phyloP scores from a whole-genome alignment of 768 basidiomycete genomes.

The Chalciporus piperatus region DNA sequence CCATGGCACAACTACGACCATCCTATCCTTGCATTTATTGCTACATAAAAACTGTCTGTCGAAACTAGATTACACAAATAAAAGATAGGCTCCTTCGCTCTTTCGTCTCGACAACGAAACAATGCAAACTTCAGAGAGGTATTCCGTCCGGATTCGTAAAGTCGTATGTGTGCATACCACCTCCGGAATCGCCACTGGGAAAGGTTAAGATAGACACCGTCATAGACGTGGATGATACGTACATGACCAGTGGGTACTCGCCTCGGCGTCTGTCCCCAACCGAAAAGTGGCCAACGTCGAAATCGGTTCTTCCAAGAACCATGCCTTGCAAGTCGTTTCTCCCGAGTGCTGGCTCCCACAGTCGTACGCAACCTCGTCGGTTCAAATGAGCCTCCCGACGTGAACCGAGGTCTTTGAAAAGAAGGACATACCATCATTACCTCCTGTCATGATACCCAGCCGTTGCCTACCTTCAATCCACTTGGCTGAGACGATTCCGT shows the following conservation, averaged over 20 bases:
- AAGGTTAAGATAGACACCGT: conserved; percentile 20
- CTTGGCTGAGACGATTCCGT: conserved; percentile 49
- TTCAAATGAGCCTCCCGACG: conserved; percentile 1
- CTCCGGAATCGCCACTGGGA: conserved; percentile 47
- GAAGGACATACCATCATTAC: conserved; percentile 54
- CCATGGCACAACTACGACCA: not conserved
- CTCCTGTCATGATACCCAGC: conserved; percentile 57
- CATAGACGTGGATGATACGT: conserved; percentile 27
- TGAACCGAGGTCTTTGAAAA: not conserved
- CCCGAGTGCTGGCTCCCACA: conserved; percentile 60
- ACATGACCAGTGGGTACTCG: conserved; percentile 63
- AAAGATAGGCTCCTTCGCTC: not conserved
- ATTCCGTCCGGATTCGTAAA: conserved; percentile 21
- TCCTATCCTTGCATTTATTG: not conserved
- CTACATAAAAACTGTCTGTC: not conserved
- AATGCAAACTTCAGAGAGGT: not conserved
- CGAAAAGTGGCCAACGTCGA: conserved; percentile 58
- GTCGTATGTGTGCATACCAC: conserved; percentile 47
- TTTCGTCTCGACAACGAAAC: not conserved
- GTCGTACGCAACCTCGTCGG: conserved; percentile 58
- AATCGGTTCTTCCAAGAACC: conserved; percentile 50
- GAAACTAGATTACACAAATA: conserved; percentile 5
- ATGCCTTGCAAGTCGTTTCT: conserved; percentile 42
- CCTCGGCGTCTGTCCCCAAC: conserved; percentile 52
- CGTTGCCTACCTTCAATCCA: conserved; percentile 49